These are phyloP conservation scores for Amesomyces nigricolor DNA, from an alignment of 2,329 filamentous ascomycete genomes.

Conservation along the genomic window DNA sequence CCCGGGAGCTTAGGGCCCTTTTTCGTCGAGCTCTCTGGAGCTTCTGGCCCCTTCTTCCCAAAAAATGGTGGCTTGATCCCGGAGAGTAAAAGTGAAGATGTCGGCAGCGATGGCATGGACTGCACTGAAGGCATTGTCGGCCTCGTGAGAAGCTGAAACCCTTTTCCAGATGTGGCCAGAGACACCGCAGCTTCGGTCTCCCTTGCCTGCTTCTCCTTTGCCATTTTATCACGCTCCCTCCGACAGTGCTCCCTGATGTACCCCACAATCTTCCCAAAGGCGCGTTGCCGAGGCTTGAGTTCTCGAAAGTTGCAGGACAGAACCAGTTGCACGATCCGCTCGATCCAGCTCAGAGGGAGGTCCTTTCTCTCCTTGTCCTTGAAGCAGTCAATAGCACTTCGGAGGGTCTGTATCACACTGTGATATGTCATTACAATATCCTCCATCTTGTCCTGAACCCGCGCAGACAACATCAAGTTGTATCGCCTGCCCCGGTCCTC, in stretches of 20 bases:
- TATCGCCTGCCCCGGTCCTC: constrained; percentile 21
- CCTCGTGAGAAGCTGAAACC: constrained; percentile 2
- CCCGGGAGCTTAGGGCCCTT: not conserved
- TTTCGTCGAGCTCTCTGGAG: not conserved
- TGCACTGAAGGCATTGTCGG: constrained; percentile 2
- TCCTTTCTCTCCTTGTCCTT: constrained; percentile 25
- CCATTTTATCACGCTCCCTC: not conserved
- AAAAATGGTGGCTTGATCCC: not conserved
- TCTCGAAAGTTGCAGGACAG: constrained; percentile 18
- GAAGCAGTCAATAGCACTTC: constrained; percentile 25
- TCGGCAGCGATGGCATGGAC: constrained; percentile 6
- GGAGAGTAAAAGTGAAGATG: not conserved
- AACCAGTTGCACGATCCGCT: constrained; percentile 25
- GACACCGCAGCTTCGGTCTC: not conserved
- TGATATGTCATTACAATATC: constrained; percentile 27
- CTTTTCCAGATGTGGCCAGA: not conserved
- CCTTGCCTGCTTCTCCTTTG: not conserved
- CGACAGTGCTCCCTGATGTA: constrained; percentile 23
- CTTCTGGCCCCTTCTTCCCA: not conserved
- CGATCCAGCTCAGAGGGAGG: constrained; percentile 26
- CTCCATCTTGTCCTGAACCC: constrained; percentile 26
- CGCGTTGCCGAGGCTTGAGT: constrained; percentile 22
- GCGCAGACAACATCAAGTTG: constrained; percentile 23
- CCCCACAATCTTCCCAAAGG: constrained; percentile 26
- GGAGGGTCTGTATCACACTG: constrained; percentile 25